phyloP scores from a whole-genome alignment of 345 rosid species.

The Citrus glauca region DNA sequence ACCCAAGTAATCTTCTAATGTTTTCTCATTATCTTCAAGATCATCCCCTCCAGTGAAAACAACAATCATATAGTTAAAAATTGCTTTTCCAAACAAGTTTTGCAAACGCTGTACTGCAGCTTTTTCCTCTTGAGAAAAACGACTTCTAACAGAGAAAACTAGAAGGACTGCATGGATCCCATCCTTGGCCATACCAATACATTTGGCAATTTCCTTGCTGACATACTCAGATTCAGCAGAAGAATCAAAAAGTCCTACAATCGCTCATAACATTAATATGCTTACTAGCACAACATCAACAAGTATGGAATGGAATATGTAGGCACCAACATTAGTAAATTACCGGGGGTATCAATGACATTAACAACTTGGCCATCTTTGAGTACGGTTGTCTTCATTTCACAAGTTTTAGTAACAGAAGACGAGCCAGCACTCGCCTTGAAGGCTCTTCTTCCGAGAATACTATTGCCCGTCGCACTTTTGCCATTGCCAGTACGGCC shows the following conservation, averaged over 20 bases:
- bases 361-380: slow-evolving; percentile 66
- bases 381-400: slow-evolving; percentile 47
- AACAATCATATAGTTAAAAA: slow-evolving; percentile 70
- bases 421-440: slow-evolving; percentile 62
- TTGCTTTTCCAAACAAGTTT: slow-evolving; percentile 68
- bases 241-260: slow-evolving; percentile 77
- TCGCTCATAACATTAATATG: not conserved
- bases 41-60: slow-evolving; percentile 94
- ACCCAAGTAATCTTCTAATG: slow-evolving; percentile 67
- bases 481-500: slow-evolving; percentile 94
- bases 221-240: slow-evolving; percentile 55
- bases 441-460: slow-evolving; percentile 67
- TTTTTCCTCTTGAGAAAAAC: slow-evolving; percentile 71
- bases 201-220: slow-evolving; percentile 81
- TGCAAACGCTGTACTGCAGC: slow-evolving; percentile 61
- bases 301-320: not conserved
- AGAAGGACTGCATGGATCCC: slow-evolving; percentile 81
- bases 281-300: not conserved
- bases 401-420: slow-evolving; percentile 68
- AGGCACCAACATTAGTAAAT: too few relatives aligned
- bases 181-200: slow-evolving; percentile 75
- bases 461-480: slow-evolving; percentile 88
- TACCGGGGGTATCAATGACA: slow-evolving; percentile 96
- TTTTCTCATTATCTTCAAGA: slow-evolving; percentile 75
- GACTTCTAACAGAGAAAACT: slow-evolving; percentile 60